Base-by-base conservation (phyloP, 805 yeast genomes). In the Metschnikowia kunwiensis region DNA sequence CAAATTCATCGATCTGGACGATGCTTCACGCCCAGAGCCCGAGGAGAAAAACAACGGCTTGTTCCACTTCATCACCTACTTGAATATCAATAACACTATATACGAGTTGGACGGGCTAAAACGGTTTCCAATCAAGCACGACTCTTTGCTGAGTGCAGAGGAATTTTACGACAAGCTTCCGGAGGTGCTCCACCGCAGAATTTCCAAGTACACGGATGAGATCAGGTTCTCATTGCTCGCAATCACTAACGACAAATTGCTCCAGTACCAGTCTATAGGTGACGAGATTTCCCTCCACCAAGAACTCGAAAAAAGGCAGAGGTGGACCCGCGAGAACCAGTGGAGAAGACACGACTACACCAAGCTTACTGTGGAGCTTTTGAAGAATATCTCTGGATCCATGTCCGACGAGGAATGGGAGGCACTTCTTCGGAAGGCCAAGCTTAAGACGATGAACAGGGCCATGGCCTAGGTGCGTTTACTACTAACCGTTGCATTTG, bases 71-170 rank as follows among this genome's bases (percentile, higher is more conserved):
- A 63, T 80, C 27, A 80, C 83, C 1, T 80, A 74, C 51, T 55
- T 75, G 2, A 59, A 54, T 24, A 53, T 57, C 22, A 55, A 70
- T 35, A 77, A 72, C 18, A 52, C 54, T 21, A 60, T 80, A 10
- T 76, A 75, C 51, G 86, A 80, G 50, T 58, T 80, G 32, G 86
- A 80, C 51, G 86, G 86, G 1, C 61, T 80, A 34, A 75, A 74
- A 38, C 61, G 59, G 15, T 68, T 55, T 29, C 84, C 86, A 2
- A 77, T 80, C 26, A 59, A 57, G 33, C 85, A 79, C 49, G 61
- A 39, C 2, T 54, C 52, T 3, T 70, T 78, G 43, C 46, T 46
- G 2, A 47, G 54, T 11, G 62, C 63, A 5, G 68, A 68, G 11
- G 74, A 73, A 32, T 68, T 75, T 32, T 55, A 58, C 26, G 54